Evolutionary conservation across 805 yeast species (phyloP).

Genomic region (Zygosaccharomyces gambellarensis): DNA sequence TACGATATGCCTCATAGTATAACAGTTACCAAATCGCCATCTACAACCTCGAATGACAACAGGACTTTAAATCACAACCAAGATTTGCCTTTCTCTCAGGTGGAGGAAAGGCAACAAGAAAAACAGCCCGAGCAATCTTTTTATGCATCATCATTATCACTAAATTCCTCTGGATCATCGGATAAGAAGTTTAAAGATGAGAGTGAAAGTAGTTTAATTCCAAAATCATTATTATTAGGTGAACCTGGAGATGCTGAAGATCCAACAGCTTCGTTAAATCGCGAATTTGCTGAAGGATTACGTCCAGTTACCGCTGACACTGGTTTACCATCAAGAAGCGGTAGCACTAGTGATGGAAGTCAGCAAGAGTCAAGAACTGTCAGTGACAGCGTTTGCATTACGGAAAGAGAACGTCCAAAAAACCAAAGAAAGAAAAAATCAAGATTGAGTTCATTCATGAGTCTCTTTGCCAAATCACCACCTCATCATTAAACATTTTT

Average conservation of each 20-base stretch:
- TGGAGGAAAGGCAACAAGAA: background rate
- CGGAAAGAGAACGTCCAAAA: slow-evolving; percentile 7
- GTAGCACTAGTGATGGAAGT: slow-evolving; percentile 1
- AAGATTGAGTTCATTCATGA: slow-evolving; percentile 18
- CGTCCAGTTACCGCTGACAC: slow-evolving; percentile 2
- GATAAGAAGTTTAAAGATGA: background rate
- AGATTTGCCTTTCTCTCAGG: slow-evolving; percentile 3
- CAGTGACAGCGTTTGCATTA: slow-evolving; percentile 23
- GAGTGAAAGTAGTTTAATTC: background rate
- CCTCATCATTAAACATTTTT: background rate
- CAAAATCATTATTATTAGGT: slow-evolving; percentile 22
- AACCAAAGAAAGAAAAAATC: slow-evolving; percentile 20
- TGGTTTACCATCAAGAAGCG: background rate
- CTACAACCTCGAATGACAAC: slow-evolving; percentile 10
- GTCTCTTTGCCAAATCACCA: slow-evolving; percentile 14
- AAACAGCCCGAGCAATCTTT: background rate
- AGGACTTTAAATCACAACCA: slow-evolving; percentile 6
- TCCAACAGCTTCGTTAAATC: slow-evolving; percentile 13
- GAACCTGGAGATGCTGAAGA: slow-evolving; percentile 35
- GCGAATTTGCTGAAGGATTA: background rate
- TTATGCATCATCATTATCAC: background rate
- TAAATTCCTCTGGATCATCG: background rate
- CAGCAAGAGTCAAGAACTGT: slow-evolving; percentile 20
- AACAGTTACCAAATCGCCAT: slow-evolving; percentile 9
- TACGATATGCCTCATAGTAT: slow-evolving; percentile 34